Base-by-base conservation (phyloP, 495 filamentous ascomycete species). In the Penicillium parvum region DNA sequence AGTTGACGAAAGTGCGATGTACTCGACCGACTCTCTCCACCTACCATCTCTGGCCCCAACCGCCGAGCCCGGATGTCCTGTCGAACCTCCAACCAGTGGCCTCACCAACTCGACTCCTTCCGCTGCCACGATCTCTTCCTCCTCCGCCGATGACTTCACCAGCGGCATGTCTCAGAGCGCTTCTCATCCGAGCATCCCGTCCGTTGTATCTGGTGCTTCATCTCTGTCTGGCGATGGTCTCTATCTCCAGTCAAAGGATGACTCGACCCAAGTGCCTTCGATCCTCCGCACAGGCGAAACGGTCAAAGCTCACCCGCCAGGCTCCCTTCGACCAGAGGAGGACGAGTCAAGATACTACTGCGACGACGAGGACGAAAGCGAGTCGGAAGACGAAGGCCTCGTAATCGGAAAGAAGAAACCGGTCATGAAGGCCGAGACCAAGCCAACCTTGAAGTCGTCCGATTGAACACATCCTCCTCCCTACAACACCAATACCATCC, bases 201-300 rank as follows among this genome's bases (percentile, higher is more conserved):
- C 85, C 27, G 75, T 90, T 5, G 69, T 87, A 10, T 88, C 84
- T 21, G 81, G 84, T n/a, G 83, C 84, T n/a, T 86, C 84, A 19
- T 90, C 85, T n/a, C 66, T 88, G 14, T 88, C 82, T 14, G 80
- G 60, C n/a, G 65, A 69, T 48, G 61, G 63, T 3, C 28, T 47
- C 4, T 51, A 51, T 25, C 35, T 41, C 5, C 57, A 37, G 64
- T 60, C 21, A 58, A 52, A 25, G 55, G 62, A 10, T 49, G 66
- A 64, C 8, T 20, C 57, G 7, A 44, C 50, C 5, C 45, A 56
- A 17, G 55, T 72, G 6, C 65, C 66, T 14, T 69, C 68, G 2
- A 71, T 72, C 15, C 66, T 73, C 35, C 68, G 68, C 18, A 72
- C 68, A 0, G 65, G 67, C 10, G 70, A 73, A 35, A 73, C 70